Percentiles rank a stretch among this genome's conserved stretches.
Conservation (phyloP, 805 yeast genomes). For the Candida stauntonica region DNA sequence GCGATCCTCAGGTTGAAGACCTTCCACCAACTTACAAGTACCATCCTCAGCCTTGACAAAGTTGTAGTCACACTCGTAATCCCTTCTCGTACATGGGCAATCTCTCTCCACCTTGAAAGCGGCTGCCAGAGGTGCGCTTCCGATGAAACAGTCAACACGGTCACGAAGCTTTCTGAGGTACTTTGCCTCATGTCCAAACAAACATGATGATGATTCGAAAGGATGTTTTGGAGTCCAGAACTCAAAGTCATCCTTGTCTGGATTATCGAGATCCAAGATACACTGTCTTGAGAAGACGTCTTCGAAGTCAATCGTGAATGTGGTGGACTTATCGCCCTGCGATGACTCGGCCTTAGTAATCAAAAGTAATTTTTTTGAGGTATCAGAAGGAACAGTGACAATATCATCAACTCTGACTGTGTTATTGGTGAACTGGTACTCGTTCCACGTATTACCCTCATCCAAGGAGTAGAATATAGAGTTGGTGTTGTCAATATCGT, state of each 20-base stretch:
- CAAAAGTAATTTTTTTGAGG: conserved; percentile 70
- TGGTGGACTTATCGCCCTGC: conserved; percentile 41
- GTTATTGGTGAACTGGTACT: conserved; percentile 55
- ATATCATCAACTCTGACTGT: conserved; percentile 61
- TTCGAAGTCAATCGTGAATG: conserved; percentile 54
- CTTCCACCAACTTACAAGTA: conserved; percentile 76
- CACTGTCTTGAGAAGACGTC: conserved; percentile 51
- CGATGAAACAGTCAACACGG: conserved; percentile 62
- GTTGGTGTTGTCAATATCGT: conserved; percentile 54
- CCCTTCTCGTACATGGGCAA: conserved; percentile 83
- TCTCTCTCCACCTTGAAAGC: conserved; percentile 55
- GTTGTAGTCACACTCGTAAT: conserved; percentile 93
- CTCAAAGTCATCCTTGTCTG: conserved; percentile 53
- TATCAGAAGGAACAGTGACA: conserved; percentile 88
- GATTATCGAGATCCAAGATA: conserved; percentile 39
- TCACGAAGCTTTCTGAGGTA: conserved; percentile 54
- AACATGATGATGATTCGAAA: conserved; percentile 42
- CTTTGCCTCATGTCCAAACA: conserved; percentile 69
- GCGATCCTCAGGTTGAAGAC: conserved; percentile 62
- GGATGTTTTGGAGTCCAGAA: conserved; percentile 62
- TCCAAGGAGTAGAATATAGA: conserved; percentile 63
- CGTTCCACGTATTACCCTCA: conserved; percentile 75
- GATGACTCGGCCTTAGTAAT: conserved; percentile 45
- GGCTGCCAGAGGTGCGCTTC: conserved; percentile 45
- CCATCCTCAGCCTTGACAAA: conserved; percentile 68